A percentile compares a stretch with the other conserved stretches of the same genome.
Conservation (phyloP, 2,329 filamentous ascomycete species). For the Ilyonectria mors-panacis region DNA sequence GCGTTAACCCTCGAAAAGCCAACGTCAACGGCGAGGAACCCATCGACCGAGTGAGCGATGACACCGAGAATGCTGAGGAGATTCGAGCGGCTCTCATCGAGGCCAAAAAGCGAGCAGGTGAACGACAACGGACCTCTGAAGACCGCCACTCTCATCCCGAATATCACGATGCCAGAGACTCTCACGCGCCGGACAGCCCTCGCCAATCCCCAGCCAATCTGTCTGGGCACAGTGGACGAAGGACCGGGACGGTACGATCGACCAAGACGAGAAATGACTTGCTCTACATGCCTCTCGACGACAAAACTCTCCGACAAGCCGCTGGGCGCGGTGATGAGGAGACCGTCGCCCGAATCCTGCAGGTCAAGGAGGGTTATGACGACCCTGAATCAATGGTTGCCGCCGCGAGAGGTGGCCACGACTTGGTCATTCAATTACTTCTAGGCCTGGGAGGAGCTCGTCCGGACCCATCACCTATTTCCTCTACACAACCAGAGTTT, state of each 20-base stretch:
- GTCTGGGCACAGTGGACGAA: conserved; percentile 59
- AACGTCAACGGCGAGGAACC: conserved; percentile 96
- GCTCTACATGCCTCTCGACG: conserved; percentile 74
- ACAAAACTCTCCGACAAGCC: conserved; percentile 73
- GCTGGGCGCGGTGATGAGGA: conserved; percentile 74
- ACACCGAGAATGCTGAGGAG: conserved; percentile 83
- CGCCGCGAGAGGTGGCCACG: conserved; percentile 92
- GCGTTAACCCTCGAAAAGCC: conserved; percentile 91
- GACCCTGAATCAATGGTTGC: conserved; percentile 92
- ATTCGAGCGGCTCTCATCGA: conserved; percentile 79
- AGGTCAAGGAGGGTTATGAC: conserved; percentile 72
- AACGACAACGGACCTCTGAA: conserved; percentile 70
- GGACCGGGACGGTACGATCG: conserved; percentile 70
- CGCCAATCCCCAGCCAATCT: conserved; percentile 67
- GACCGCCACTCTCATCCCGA: conserved; percentile 67
- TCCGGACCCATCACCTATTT: conserved; percentile 78
- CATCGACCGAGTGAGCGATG: conserved; percentile 83
- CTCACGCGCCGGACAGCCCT: conserved; percentile 71
- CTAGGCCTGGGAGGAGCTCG: conserved; percentile 77
- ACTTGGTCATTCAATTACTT: conserved; percentile 86
- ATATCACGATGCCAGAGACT: conserved; percentile 63
- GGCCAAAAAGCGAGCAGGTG: conserved; percentile 69
- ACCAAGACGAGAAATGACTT: conserved; percentile 76
- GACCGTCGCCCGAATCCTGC: conserved; percentile 72
- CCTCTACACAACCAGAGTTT: conserved; percentile 75